Percentiles rank a stretch among this genome's conserved stretches.
Conservation (phyloP, 2,329 filamentous ascomycete genomes). For the Aspergillus pseudonomiae region DNA sequence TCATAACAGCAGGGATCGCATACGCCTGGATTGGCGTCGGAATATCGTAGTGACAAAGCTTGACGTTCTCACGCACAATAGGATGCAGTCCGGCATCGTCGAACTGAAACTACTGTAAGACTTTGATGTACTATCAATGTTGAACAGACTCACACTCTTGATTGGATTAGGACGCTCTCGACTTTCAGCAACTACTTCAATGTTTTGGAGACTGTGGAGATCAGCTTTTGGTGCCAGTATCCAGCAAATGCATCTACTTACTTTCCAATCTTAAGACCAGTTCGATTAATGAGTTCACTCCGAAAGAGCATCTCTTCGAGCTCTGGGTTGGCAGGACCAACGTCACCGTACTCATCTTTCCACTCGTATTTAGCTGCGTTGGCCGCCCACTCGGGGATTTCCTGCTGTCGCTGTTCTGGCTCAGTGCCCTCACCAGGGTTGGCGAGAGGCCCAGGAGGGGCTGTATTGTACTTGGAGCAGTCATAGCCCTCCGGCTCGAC, state of each 20-base stretch:
- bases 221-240: slow-evolving; percentile 7
- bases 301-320: slow-evolving; percentile 79
- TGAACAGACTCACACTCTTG: slow-evolving; percentile 48
- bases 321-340: slow-evolving; percentile 70
- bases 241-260: slow-evolving; percentile 43
- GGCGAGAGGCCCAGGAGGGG: slow-evolving; percentile 4
- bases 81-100: slow-evolving; percentile 82
- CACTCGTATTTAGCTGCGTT: slow-evolving; percentile 77
- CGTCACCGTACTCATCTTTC: slow-evolving; percentile 81
- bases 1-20: slow-evolving; percentile 75
- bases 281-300: slow-evolving; percentile 52
- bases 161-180: slow-evolving; percentile 52
- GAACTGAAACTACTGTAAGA: slow-evolving; percentile 54
- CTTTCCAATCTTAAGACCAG: slow-evolving; percentile 67
- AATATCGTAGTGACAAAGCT: slow-evolving; percentile 67
- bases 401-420: slow-evolving; percentile 11
- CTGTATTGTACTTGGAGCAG: slow-evolving; percentile 36
- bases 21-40: slow-evolving; percentile 90
- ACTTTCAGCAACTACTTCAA: slow-evolving; percentile 56
- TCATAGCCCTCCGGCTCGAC: slow-evolving; percentile 39
- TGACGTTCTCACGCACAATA: slow-evolving; percentile 75
- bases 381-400: slow-evolving; percentile 52
- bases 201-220: slow-evolving; percentile 45
- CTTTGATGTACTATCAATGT: neutral
- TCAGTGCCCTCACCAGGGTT: slow-evolving; percentile 23